phyloP scores from a whole-genome alignment of 768 basidiomycete species.

The Panus rudis region DNA sequence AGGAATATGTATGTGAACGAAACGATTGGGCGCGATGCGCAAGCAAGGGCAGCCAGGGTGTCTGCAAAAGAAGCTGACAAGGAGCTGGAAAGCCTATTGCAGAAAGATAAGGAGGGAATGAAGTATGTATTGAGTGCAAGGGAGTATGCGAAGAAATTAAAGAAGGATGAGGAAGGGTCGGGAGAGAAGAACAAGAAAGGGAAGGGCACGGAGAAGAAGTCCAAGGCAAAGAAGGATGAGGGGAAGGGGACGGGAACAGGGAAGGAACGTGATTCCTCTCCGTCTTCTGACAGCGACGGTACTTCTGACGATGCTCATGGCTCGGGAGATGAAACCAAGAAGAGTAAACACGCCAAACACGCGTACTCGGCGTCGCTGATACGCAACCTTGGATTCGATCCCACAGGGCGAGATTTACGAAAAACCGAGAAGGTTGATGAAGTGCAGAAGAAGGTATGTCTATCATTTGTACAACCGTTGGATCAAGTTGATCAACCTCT shows the following conservation, averaged over 20 bases:
- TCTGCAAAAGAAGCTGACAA: slow-evolving; percentile 53
- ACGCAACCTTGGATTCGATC: slow-evolving; percentile 75
- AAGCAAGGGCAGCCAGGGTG: slow-evolving; percentile 66
- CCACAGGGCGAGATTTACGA: slow-evolving; percentile 49
- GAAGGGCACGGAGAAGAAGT: slow-evolving; percentile 14
- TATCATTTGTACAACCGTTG: neutral
- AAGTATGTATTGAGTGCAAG: slow-evolving; percentile 55
- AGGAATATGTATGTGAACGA: slow-evolving; percentile 52
- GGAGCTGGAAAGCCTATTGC: slow-evolving; percentile 51
- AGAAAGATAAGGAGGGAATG: slow-evolving; percentile 64
- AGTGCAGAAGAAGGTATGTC: slow-evolving; percentile 52
- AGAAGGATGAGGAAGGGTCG: slow-evolving; percentile 16
- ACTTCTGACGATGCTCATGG: slow-evolving; percentile 6
- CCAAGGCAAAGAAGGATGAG: slow-evolving; percentile 12
- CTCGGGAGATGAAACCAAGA: slow-evolving; percentile 11
- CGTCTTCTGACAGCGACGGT: slow-evolving; percentile 9
- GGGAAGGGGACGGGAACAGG: slow-evolving; percentile 12
- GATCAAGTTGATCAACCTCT: slow-evolving; percentile 1
- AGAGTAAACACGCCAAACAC: slow-evolving; percentile 27
- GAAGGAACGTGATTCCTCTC: slow-evolving; percentile 13
- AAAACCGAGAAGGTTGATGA: slow-evolving; percentile 27
- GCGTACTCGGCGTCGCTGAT: slow-evolving; percentile 63
- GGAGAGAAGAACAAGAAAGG: slow-evolving; percentile 13
- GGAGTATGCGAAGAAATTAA: slow-evolving; percentile 32
- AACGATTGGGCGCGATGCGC: slow-evolving; percentile 71